Evolutionary conservation across 2,329 filamentous ascomycete genomes (phyloP).

Genomic region (Byssothecium circinans): DNA sequence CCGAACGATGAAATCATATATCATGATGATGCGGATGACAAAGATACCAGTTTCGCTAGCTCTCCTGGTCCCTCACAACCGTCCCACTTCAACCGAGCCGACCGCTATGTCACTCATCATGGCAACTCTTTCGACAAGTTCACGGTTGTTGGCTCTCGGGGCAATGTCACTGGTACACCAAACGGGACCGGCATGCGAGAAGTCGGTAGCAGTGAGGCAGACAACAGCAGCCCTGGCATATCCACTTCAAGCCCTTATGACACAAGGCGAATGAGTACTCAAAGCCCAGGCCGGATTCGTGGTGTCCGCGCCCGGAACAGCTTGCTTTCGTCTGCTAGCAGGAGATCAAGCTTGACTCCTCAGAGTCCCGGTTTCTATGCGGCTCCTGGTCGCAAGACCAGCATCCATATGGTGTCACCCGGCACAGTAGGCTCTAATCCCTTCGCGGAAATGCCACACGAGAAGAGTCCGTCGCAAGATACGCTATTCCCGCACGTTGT

Average conservation of each 20-base stretch:
- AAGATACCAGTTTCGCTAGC: neutral
- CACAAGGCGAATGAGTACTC: neutral
- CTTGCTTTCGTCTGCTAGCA: neutral
- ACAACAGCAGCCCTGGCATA: constrained; percentile 39
- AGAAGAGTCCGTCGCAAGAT: constrained; percentile 25
- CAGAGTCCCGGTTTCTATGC: constrained; percentile 25
- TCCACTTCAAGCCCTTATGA: constrained; percentile 23
- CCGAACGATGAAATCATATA: constrained; percentile 41
- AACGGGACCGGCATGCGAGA: constrained; percentile 40
- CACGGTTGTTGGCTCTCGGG: constrained; percentile 35
- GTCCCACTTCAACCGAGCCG: neutral
- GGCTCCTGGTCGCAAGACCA: constrained; percentile 23
- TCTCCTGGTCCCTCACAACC: neutral
- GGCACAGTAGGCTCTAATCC: constrained; percentile 2
- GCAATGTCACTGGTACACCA: constrained; percentile 43
- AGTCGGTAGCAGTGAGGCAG: constrained; percentile 43
- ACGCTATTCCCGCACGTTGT: constrained; percentile 20
- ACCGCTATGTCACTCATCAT: neutral
- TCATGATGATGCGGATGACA: constrained; percentile 7
- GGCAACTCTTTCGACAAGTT: constrained; percentile 41
- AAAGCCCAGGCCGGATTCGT: neutral
- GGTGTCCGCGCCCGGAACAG: neutral
- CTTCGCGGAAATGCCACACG: constrained; percentile 1
- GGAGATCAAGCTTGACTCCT: constrained; percentile 8
- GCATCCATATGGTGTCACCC: constrained; percentile 23